phyloP scores from a whole-genome alignment of 1,139 yeast species.

The Protomyces pachydermus region DNA sequence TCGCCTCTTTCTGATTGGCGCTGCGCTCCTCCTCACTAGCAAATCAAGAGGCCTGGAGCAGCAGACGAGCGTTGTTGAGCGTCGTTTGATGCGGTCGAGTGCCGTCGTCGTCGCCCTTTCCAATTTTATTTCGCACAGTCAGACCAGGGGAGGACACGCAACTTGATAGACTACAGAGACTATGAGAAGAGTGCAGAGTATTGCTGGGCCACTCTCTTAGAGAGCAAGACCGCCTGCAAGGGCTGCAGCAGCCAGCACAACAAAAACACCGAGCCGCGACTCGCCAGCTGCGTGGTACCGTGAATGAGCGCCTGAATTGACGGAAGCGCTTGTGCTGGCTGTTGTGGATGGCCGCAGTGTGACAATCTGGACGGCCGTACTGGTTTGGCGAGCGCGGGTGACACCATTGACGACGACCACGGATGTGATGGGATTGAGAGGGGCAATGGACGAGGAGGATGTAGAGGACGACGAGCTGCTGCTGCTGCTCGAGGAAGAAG shows the following conservation, averaged over 20 bases:
- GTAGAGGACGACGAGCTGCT: not conserved
- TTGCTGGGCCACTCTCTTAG: not conserved
- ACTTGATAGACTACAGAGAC: too few relatives aligned
- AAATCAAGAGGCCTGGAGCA: too few relatives aligned
- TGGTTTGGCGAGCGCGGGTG: slow-evolving; percentile 8
- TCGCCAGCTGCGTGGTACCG: not conserved
- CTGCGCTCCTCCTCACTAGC: too few relatives aligned
- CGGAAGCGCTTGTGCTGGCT: not conserved
- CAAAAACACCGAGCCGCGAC: not conserved
- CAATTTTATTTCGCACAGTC: too few relatives aligned
- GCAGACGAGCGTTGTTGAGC: too few relatives aligned
- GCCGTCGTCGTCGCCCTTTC: too few relatives aligned
- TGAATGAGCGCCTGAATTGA: not conserved
- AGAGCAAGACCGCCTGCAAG: not conserved
- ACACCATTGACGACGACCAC: slow-evolving; percentile 8
- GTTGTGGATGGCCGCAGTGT: slow-evolving; percentile 2
- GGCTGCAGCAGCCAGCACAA: not conserved
- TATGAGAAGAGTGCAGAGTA: too few relatives aligned
- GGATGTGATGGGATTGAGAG: slow-evolving; percentile 10
- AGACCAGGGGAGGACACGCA: too few relatives aligned
- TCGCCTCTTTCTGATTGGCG: too few relatives aligned
- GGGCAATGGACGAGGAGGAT: not conserved
- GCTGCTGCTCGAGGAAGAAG: not conserved
- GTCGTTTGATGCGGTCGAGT: too few relatives aligned
- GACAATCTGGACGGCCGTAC: slow-evolving; percentile 9